Evolutionary conservation across 768 basidiomycete species (phyloP), one percentile per base, ranked within the genome.

Genomic region (Leccinum disarticulatum): DNA sequence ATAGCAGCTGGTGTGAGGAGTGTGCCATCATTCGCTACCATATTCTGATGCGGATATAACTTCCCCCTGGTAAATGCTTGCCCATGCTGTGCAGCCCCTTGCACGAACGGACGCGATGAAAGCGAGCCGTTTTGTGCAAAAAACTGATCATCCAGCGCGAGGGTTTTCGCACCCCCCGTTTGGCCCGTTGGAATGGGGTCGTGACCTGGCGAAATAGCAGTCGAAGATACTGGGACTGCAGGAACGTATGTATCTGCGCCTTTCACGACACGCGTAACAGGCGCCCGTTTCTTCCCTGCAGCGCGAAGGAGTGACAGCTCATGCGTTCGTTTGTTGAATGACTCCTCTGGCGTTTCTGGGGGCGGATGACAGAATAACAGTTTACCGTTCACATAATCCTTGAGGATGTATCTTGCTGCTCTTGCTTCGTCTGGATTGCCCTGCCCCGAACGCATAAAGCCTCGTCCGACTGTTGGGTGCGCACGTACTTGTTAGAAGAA

Each of bases 341-440:
- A 77, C 52, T 83, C 80, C 31, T 87, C 82, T 2, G 82, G 69
- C 4, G 84, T 74, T 11, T 77, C 84, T 1, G 95, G 93, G n/a
- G 96, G 91, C 15, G 93, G 86, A 64, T 96, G 90, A 64, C 92
- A 94, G 73, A 84, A 98, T 9, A 98, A 80, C 1, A 99, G 80
- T 67, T 93, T 94, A 27, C 91, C 97, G 66, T 90, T 95, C 61
- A 98, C 95, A 69, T 95, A 99, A 76, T 99, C 97, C 73, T 99
- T 99, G 52, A 99, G 81, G 57, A 99, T 80, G 69, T 90, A 89
- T 59, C 97, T 86, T 15, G 96, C 93, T 0, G 97, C 86, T 54
- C 94, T 88, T 31, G 97, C 93, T 70, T 98, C 95, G 70, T 99
- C 97, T 10, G 96, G 95, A 74, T 95, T 97, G 47, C 97, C 97